Conservation (phyloP, 495 filamentous ascomycete species). For the Penicillium robsamsonii region DNA sequence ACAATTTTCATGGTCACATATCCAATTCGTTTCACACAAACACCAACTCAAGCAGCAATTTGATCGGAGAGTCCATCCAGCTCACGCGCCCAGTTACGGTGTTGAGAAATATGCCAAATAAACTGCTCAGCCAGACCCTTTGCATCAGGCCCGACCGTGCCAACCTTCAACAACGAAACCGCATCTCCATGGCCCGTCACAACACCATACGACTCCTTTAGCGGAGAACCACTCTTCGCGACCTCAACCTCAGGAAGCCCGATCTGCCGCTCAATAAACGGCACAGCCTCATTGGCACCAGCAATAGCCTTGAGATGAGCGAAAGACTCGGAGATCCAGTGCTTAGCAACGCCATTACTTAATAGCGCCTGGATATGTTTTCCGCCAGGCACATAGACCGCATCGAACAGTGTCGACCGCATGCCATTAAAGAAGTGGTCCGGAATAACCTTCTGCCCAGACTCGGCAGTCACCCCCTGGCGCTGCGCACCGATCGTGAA, state of each 20-base stretch:
- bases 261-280: conserved; percentile 54
- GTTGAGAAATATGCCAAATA: conserved; percentile 62
- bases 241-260: conserved; percentile 56
- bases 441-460: conserved; percentile 55
- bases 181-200: conserved; percentile 34
- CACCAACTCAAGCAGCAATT: conserved; percentile 32
- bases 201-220: conserved; percentile 54
- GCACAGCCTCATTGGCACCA: conserved; percentile 66
- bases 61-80: conserved; percentile 58
- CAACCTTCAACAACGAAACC: conserved; percentile 43
- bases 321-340: conserved; percentile 84
- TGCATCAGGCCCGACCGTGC: conserved; percentile 41
- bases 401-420: conserved; percentile 85
- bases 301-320: conserved; percentile 78
- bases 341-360: conserved; percentile 72
- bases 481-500: conserved; percentile 66
- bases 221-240: conserved; percentile 49
- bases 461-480: conserved; percentile 54
- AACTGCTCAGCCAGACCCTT: conserved; percentile 66
- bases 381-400: conserved; percentile 76
- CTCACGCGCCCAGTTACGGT: conserved; percentile 71
- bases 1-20: conserved; percentile 9
- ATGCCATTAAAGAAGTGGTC: conserved; percentile 81
- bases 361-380: conserved; percentile 58
- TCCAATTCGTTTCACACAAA: neutral